Base-by-base conservation (phyloP, 805 yeast species). In the Candida railenensis region DNA sequence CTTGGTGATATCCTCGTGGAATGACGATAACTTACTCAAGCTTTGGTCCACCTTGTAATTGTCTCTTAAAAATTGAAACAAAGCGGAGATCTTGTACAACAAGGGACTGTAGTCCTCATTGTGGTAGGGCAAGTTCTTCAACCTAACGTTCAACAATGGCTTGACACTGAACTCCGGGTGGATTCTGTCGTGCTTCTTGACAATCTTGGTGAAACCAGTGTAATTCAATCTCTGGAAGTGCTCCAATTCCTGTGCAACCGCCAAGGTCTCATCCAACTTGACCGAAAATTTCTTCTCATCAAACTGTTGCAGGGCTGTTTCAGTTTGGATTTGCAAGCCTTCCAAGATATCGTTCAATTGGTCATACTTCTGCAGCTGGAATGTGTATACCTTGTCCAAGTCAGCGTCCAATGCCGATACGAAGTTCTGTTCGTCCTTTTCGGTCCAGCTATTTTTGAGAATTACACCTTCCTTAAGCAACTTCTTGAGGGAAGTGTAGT, bases 61-160 rank as follows among this genome's bases (percentile, higher is more conserved):
- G 54, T 86, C 92, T 64, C 96, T 80, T 55, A 91, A 71, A 50
- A 88, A 85, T 47, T 88, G 83, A 73, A 88, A 94, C 44, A 92
- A 72, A 8, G 85, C 79, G 8, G 96, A 87, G 42, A 87, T 78
- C 61, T 92, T 84, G 74, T 85, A 87, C 54, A 92, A 71, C 49
- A 92, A 74, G 1, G 99, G 98, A 42, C 95, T 85, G 66, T 92
- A 89, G 69, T 92, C 97, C 70, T 92, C 99, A 16, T 90, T 81
- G 66, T 92, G 94, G 76, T 91, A 87, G 2, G 98, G 98, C 57
- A 92, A 74, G 42, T 83, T 84, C 60, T 85, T 85, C 67, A 94
- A 76, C 57, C 99, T 78, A 22, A 92, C 97, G 53, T 89, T 88
- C 56, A 94, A 73, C 56, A 94, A 70, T 0, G 98, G 96, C 63